Conservation (phyloP, 106 monocot species). For the Dioscorea alata region DNA sequence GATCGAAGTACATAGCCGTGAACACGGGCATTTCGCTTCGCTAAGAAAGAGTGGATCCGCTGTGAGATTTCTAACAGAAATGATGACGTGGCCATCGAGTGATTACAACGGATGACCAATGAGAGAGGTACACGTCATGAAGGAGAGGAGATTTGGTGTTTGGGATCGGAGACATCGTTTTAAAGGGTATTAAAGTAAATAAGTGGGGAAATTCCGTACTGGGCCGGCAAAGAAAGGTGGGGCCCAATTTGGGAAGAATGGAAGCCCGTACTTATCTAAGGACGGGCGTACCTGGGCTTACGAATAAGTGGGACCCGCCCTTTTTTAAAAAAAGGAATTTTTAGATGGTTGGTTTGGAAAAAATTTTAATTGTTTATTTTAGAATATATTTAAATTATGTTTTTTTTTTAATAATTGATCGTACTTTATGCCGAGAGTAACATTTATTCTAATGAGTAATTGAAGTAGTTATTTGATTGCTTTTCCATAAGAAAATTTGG, state of each 20-base stretch:
- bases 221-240: background rate
- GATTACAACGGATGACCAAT: background rate
- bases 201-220: conserved; percentile 7
- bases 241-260: background rate
- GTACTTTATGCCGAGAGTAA: no score
- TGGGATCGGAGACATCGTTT: background rate
- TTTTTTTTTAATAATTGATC: no score
- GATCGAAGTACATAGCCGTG: conserved; percentile 23
- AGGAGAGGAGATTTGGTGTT: background rate
- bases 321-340: no score
- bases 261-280: conserved; percentile 26
- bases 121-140: background rate
- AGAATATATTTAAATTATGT: no score
- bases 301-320: background rate
- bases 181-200: background rate
- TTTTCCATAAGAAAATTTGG: no score
- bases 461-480: no score
- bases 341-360: no score
- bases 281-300: conserved; percentile 23
- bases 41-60: background rate
- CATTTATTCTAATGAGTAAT: no score
- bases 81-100: background rate
- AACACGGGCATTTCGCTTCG: no score
- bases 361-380: no score
- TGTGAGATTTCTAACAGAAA: background rate